These are phyloP conservation scores for Saprolegnia diclina DNA, from an alignment of 352 stramenopile genomes.

Conservation along the genomic window DNA sequence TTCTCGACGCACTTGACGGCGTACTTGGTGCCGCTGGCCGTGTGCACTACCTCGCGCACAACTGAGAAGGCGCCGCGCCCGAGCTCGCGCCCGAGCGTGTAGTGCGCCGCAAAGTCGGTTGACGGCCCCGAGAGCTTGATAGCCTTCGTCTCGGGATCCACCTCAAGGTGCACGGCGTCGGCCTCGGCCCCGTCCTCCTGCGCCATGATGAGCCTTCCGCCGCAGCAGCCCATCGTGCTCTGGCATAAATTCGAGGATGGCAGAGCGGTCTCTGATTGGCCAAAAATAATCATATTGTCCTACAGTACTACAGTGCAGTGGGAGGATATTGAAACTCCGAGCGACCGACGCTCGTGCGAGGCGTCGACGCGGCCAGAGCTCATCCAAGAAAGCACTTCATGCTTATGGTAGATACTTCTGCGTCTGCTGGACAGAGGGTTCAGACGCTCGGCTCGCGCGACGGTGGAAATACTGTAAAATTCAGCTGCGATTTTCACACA, in stretches of 20 bases:
- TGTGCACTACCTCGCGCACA: constrained; percentile 78
- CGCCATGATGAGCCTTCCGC: constrained; percentile 4
- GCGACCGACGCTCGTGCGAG: too few species aligned
- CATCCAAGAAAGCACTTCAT: too few species aligned
- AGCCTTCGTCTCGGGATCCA: constrained; percentile 6
- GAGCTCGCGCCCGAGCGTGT: constrained; percentile 75
- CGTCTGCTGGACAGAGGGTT: too few species aligned
- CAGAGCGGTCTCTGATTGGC: neutral
- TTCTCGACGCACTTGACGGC: constrained; percentile 88
- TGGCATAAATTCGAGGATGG: neutral
- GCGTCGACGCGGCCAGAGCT: too few species aligned
- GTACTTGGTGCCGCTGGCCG: constrained; percentile 70
- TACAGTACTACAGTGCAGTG: too few species aligned
- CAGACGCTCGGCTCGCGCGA: too few species aligned
- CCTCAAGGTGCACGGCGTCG: constrained; percentile 3
- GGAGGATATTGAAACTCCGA: too few species aligned
- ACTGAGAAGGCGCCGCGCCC: constrained; percentile 88
- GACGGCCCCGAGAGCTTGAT: constrained; percentile 4
- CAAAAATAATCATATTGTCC: neutral
- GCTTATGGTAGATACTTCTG: too few species aligned
- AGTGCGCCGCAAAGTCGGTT: constrained; percentile 28
- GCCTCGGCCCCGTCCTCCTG: neutral
- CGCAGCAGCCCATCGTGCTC: constrained; percentile 21
- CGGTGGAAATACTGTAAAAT: too few species aligned
- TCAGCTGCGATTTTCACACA: too few species aligned